Base-by-base conservation (phyloP, 176 grass and related monocot genomes). In the Musa beccarii region DNA sequence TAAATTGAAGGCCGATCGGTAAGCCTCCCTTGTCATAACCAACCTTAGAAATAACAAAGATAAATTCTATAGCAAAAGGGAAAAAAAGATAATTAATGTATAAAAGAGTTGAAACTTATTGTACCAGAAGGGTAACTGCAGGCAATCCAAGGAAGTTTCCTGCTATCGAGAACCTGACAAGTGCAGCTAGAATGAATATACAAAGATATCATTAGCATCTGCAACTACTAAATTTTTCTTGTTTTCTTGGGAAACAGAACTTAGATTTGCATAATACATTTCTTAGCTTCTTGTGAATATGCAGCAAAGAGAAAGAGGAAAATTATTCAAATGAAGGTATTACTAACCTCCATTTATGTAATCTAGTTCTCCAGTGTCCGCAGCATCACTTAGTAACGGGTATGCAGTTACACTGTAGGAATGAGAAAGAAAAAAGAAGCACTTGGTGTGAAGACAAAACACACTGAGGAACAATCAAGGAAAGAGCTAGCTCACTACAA, bases 71-170 rank as follows among this genome's bases (percentile, higher is more conserved):
- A 65, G 3, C n/a, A 73, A 73, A 26, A 51, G 51, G 10, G 51
- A 20, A 50, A 63, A 50, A 21, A 24, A 22, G 24, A 56, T 2
- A 75, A 29, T n/a, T 3, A 1, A 13, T 28, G 26, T 54, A 53
- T 55, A 55, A 72, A 70, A 63, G 12, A 82, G 13, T 75, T 26
- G 0, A 25, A 20, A 53, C 52, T 1, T 9, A 23, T 22, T 17
- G 15, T 86, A 92, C 92, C 80, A 75, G 86, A 13, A 94, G 54
- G 52, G 88, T 98, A 80, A 98, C 89, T n/a, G 90, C 90, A 54
- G 88, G 95, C 11, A 99, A 70, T 1, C 95, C 90, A 16, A 98
- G 86, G 85, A 98, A 98, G 80, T 98, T 98, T 49, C 90, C 90
- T 12, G 95, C 82, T 76, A 91, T 98, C 0, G 90, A 94, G 82